Percentiles rank a stretch among this genome's conserved stretches.
Evolutionary conservation across 352 stramenopile genomes (phyloP).

Genomic region (Aphanomyces cochlioides): DNA sequence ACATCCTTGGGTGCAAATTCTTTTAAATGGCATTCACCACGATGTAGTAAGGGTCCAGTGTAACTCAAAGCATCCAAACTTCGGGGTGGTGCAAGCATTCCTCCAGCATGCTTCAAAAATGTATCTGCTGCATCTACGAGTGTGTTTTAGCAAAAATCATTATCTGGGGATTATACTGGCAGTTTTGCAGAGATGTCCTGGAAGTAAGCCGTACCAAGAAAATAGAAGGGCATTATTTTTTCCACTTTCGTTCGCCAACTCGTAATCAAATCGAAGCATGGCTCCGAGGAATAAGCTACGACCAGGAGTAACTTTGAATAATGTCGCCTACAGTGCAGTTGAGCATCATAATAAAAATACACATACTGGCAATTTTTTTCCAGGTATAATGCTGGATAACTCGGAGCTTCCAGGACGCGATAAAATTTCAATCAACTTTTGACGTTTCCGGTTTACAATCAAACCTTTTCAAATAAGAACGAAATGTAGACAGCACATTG

Average conservation of each 20-base stretch:
- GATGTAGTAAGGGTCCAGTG: constrained; percentile 54
- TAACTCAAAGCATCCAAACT: constrained; percentile 75
- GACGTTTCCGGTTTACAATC: constrained; percentile 70
- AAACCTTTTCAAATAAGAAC: constrained; percentile 31
- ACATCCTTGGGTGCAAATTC: constrained; percentile 66
- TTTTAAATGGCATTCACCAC: constrained; percentile 56
- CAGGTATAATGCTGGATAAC: constrained; percentile 73
- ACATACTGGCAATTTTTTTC: constrained; percentile 64
- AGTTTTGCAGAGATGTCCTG: constrained; percentile 77
- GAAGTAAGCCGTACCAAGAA: constrained; percentile 79
- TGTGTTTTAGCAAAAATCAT: constrained; percentile 5
- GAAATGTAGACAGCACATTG: background rate
- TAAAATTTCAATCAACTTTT: constrained; percentile 75
- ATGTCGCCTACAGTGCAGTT: constrained; percentile 39
- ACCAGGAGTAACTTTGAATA: constrained; percentile 59
- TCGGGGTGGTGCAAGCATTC: constrained; percentile 68
- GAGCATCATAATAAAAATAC: background rate
- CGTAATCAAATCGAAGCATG: constrained; percentile 75
- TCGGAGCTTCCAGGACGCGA: constrained; percentile 57
- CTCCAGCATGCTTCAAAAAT: constrained; percentile 74
- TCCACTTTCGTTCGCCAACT: constrained; percentile 28
- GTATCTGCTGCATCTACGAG: constrained; percentile 55
- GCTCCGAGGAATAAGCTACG: constrained; percentile 76
- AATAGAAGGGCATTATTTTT: constrained; percentile 63
- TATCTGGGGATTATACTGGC: constrained; percentile 47